Evolutionary conservation across 129 eudicot species (phyloP).

Genomic region (carrot (Daucus carota)): DNA sequence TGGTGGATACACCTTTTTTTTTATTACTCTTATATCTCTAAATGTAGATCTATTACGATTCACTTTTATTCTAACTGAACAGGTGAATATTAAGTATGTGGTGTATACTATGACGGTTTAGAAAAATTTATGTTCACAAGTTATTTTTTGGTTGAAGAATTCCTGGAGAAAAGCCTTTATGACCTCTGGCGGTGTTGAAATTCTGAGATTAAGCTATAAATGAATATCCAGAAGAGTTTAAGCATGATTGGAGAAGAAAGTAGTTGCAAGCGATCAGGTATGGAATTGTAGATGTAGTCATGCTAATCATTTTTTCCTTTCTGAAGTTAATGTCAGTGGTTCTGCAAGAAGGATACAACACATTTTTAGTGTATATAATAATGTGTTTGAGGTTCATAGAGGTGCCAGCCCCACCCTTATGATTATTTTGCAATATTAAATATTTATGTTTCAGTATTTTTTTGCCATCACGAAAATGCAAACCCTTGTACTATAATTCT

Average conservation of each 20-base stretch:
- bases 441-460: background rate
- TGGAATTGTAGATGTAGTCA: background rate
- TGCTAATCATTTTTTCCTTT: background rate
- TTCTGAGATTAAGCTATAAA: background rate
- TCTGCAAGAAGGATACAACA: background rate
- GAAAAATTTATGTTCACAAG: background rate
- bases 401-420: background rate
- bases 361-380: background rate
- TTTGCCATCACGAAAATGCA: background rate
- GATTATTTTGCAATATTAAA: background rate
- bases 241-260: background rate
- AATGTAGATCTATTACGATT: background rate
- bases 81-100: background rate
- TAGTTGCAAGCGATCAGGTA: background rate
- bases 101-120: background rate
- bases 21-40: background rate
- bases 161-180: background rate
- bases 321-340: background rate
- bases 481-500: background rate
- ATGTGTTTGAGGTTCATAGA: background rate
- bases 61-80: background rate
- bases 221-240: background rate
- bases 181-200: background rate
- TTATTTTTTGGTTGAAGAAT: background rate
- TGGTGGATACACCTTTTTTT: background rate